Percentiles rank a stretch among this genome's conserved stretches.
Evolutionary conservation across 2,329 filamentous ascomycete genomes (phyloP).

Genomic region (Fusarium begoniae): DNA sequence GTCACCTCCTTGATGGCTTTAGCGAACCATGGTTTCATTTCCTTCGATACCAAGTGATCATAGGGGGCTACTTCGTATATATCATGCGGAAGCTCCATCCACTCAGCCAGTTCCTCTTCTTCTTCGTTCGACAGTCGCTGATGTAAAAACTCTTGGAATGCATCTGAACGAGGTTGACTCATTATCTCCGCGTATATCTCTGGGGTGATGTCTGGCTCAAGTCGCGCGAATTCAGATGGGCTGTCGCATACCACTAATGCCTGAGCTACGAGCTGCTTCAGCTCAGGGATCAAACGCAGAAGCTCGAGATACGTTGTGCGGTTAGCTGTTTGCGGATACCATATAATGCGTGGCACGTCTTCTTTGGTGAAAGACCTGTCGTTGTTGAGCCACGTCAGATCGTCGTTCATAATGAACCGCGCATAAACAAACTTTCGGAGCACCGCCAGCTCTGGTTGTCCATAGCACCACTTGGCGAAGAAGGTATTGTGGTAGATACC

Average conservation of each 20-base stretch:
- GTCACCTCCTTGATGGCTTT: not conserved
- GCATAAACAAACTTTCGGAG: not conserved
- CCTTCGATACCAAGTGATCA: not conserved
- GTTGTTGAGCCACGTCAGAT: not conserved
- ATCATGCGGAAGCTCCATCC: not conserved
- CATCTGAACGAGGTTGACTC: accelerated
- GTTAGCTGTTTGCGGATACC: not conserved
- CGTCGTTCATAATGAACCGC: not conserved
- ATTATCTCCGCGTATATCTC: not conserved
- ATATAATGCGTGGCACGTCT: not conserved
- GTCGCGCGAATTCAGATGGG: not conserved
- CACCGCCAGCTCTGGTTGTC: not conserved
- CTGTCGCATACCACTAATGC: not conserved
- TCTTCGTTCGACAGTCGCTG: not conserved
- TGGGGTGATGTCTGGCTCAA: not conserved
- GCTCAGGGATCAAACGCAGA: not conserved
- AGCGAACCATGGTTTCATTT: not conserved
- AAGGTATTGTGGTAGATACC: not conserved
- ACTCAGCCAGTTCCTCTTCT: not conserved
- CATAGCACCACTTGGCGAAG: conserved; percentile 3
- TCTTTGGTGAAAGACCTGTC: not conserved
- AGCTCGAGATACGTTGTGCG: not conserved
- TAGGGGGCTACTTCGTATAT: not conserved
- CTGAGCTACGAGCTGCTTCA: not conserved
- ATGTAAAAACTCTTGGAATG: not conserved